Conservation (phyloP, 495 filamentous ascomycete species). For the Annulohypoxylon maeteangense region DNA sequence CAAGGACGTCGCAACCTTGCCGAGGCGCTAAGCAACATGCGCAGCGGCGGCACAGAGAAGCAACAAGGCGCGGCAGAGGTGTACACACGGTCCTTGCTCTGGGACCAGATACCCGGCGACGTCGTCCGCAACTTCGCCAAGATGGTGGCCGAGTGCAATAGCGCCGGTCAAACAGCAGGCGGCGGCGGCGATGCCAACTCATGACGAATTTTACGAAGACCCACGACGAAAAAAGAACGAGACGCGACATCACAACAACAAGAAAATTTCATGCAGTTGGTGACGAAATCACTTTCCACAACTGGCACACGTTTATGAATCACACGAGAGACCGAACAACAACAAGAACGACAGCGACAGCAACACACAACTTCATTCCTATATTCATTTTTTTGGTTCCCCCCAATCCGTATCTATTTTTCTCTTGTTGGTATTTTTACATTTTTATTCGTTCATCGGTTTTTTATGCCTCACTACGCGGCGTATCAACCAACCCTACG, state of each 20-base stretch:
- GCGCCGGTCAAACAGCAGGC: slow-evolving; percentile 37
- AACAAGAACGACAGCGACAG: too few relatives aligned
- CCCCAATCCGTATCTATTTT: slow-evolving; percentile 35
- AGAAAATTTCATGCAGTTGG: slow-evolving; percentile 16
- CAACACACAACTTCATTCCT: background rate
- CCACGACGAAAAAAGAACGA: slow-evolving; percentile 21
- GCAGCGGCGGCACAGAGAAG: slow-evolving; percentile 70
- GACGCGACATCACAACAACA: background rate
- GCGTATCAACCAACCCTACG: too few relatives aligned
- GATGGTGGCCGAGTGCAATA: slow-evolving; percentile 75
- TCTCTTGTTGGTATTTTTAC: slow-evolving; percentile 40
- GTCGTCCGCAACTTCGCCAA: slow-evolving; percentile 92
- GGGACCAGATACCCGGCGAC: slow-evolving; percentile 91
- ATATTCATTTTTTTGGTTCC: too few relatives aligned
- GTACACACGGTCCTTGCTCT: slow-evolving; percentile 91
- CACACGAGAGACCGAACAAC: slow-evolving; percentile 22
- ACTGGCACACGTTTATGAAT: slow-evolving; percentile 16
- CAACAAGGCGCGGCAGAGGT: slow-evolving; percentile 80
- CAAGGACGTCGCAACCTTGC: slow-evolving; percentile 77
- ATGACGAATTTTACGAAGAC: slow-evolving; percentile 48
- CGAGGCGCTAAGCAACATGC: slow-evolving; percentile 83
- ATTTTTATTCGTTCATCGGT: slow-evolving; percentile 24
- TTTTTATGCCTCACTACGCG: too few relatives aligned
- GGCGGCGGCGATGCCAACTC: slow-evolving; percentile 50
- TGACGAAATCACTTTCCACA: background rate